Percentiles rank a stretch among this genome's conserved stretches.
These are phyloP conservation scores for Blumeriella jaapii DNA, from an alignment of 2,329 filamentous ascomycete genomes.

Conservation along the genomic window DNA sequence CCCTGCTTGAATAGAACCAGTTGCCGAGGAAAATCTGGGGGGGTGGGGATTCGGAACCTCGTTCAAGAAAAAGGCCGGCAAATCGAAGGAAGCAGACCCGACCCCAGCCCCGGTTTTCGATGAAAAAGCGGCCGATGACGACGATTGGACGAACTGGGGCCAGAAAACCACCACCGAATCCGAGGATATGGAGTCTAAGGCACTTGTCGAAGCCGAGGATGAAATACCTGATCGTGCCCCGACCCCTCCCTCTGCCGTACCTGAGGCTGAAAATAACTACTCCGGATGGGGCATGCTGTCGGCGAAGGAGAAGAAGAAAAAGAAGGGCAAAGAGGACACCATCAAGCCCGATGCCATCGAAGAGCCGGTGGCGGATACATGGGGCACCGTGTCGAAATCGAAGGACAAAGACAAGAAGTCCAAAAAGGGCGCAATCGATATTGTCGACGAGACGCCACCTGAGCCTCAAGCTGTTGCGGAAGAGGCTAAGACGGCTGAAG, in stretches of 20 bases:
- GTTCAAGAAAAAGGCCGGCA: constrained; percentile 33
- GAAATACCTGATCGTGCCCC: constrained; percentile 27
- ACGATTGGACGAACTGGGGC: constrained; percentile 23
- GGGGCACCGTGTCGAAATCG: constrained; percentile 13
- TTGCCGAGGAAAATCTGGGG: constrained; percentile 2
- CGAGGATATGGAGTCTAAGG: constrained; percentile 19
- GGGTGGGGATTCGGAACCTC: constrained; percentile 13
- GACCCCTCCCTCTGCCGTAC: constrained; percentile 25
- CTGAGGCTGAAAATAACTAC: constrained; percentile 26
- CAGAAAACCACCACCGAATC: constrained; percentile 23
- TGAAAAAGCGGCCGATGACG: constrained; percentile 20
- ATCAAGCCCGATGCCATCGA: constrained; percentile 37
- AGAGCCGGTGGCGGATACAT: constrained; percentile 34
- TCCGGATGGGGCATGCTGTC: constrained; percentile 20
- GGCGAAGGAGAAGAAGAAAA: constrained; percentile 24
- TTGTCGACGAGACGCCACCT: constrained; percentile 35
- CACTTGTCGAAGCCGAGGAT: constrained; percentile 24
- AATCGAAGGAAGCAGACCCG: constrained; percentile 15
- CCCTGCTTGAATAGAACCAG: background rate
- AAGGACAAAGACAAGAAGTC: constrained; percentile 36
- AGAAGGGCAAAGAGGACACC: constrained; percentile 20
- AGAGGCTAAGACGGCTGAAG: constrained; percentile 33
- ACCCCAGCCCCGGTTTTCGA: constrained; percentile 17
- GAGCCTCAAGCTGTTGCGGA: constrained; percentile 33
- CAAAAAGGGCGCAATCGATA: constrained; percentile 39